Evolutionary conservation across 768 basidiomycete species (phyloP), one percentile per base, ranked within the genome.

Genomic region (Crassisporium funariophilum): DNA sequence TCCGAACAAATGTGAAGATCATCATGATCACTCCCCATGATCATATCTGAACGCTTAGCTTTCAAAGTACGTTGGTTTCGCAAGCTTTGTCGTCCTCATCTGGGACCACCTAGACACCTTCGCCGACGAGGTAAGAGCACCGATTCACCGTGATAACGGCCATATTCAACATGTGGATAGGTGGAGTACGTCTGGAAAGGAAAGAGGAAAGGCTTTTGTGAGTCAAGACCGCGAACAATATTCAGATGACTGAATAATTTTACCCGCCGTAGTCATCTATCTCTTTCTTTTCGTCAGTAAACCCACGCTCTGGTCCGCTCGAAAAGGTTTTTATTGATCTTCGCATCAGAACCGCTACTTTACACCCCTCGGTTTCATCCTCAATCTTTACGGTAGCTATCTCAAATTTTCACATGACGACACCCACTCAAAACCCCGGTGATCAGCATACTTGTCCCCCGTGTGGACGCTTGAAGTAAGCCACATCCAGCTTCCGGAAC

Each of bases 51-150:
- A 21, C 15, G 17, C 4, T 9, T 9, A 21, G n/a, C n/a, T n/a
- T n/a, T 29, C 41, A 15, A 16, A 84, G 81, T 75, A 69, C 44
- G 68, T 83, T 24, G 81, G 77, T 10, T 62, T 83, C 25, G 71
- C 71, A 9, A 74, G 77, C 51, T 78, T 78, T 54, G 72, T 73
- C 1, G 56, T 77, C 11, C 65, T 84, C 10, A 47, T 83, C 11
- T 83, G 77, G 75, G 81, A 82, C 50, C 81, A 82, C 48, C 52
- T 81, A 20, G 68, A 80, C 47, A 79, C 80, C 0, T 75, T 82
- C 33, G 50, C 55, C 5, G 73, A 75, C 23, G 78, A 81, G 62
- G 73, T 72, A 21, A 42, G 52, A 9, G 12, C 15, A n/a, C 19
- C 21, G 20, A 33, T 24, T 8, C 17, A n/a, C 19, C 16, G 13